Conservation (phyloP, 805 yeast species). For the Ogataea salicorniae region DNA sequence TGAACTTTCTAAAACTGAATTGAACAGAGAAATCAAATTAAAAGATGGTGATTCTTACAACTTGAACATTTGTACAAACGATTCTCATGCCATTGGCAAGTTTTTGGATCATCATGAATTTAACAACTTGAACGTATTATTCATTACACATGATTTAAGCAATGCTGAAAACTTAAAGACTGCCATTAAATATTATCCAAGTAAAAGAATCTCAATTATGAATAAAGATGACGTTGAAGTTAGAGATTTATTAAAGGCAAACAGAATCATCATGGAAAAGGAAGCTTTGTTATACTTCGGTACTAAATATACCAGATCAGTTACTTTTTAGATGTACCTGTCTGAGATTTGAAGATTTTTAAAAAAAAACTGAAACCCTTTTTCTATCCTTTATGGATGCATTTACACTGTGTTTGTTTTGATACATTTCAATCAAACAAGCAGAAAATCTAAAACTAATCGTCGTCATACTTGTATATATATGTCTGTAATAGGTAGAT, state of each 20-base stretch:
- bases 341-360: background rate
- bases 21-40: constrained; percentile 6
- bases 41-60: constrained; percentile 23
- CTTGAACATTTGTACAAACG: constrained; percentile 26
- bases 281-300: constrained; percentile 64
- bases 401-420: too few relatives aligned
- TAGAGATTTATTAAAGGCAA: constrained; percentile 76
- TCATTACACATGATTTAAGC: constrained; percentile 51
- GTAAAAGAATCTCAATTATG: constrained; percentile 53
- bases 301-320: constrained; percentile 20
- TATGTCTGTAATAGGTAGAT: background rate
- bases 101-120: constrained; percentile 47
- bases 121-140: constrained; percentile 51
- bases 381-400: too few relatives aligned
- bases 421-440: too few relatives aligned
- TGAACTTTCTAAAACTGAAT: constrained; percentile 9
- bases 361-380: too few relatives aligned
- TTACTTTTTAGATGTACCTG: background rate
- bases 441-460: background rate
- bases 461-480: background rate
- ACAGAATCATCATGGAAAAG: constrained; percentile 67
- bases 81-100: constrained; percentile 25
- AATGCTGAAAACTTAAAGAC: constrained; percentile 49
- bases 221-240: constrained; percentile 77
- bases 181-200: constrained; percentile 48